These are phyloP conservation scores for Colletotrichum sp. DNA, from an alignment of 2,329 filamentous ascomycete species.

Conservation along the genomic window DNA sequence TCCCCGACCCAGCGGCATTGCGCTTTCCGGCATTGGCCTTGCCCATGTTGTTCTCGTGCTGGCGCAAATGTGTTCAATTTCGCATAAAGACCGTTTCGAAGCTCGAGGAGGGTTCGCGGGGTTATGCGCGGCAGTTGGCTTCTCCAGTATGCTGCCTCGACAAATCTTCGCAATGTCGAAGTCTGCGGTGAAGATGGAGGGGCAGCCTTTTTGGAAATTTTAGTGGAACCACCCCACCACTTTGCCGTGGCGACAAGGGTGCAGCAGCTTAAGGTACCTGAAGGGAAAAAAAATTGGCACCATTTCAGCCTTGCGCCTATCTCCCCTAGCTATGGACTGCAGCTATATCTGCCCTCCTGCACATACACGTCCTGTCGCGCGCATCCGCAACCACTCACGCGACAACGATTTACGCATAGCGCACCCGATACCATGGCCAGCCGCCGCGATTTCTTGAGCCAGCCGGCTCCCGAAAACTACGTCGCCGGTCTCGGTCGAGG, in stretches of 20 bases:
- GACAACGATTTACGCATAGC: background rate
- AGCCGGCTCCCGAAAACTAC: conserved; percentile 85
- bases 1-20: conserved; percentile 42
- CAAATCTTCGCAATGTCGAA: conserved; percentile 10
- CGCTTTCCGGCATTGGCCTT: conserved; percentile 60
- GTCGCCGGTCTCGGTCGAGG: conserved; percentile 97
- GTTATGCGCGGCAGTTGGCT: background rate
- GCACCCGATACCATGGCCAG: conserved; percentile 49
- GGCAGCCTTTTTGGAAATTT: conserved; percentile 23
- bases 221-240: conserved; percentile 15
- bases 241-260: conserved; percentile 12
- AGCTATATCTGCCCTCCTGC: background rate
- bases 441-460: conserved; percentile 86
- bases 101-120: background rate
- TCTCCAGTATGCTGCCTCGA: background rate
- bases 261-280: background rate
- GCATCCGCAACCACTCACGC: background rate
- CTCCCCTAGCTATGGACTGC: background rate
- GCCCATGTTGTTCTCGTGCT: conserved; percentile 46
- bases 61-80: background rate
- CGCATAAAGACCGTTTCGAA: background rate
- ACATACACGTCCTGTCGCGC: background rate
- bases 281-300: conserved; percentile 15
- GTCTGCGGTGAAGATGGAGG: conserved; percentile 22
- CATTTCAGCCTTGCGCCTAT: conserved; percentile 22